These are phyloP conservation scores for Phytophthora hibernalis DNA, from an alignment of 352 stramenopile species.

Conservation along the genomic window DNA sequence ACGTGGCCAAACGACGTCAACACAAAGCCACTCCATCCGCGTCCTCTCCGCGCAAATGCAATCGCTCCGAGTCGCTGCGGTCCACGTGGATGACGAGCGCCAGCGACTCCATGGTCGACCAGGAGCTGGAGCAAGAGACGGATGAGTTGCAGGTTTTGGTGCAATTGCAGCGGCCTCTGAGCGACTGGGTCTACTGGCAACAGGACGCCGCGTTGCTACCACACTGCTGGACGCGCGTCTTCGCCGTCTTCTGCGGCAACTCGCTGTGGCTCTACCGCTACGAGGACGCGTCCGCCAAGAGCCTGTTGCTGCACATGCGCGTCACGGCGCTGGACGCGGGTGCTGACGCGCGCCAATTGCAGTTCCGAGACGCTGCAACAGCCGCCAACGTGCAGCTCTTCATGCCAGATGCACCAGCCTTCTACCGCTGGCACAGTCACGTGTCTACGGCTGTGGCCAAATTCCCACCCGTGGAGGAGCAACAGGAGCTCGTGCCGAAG, in stretches of 20 bases:
- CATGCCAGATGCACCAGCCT: slow-evolving; percentile 28
- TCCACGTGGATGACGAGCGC: slow-evolving; percentile 48
- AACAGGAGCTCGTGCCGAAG: slow-evolving; percentile 4
- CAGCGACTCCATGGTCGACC: slow-evolving; percentile 34
- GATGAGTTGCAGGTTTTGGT: slow-evolving; percentile 23
- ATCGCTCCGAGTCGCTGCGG: slow-evolving; percentile 40
- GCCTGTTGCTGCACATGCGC: slow-evolving; percentile 36
- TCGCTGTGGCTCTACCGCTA: slow-evolving; percentile 54
- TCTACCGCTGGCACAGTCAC: slow-evolving; percentile 35
- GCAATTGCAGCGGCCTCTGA: slow-evolving; percentile 27
- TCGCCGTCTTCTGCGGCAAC: slow-evolving; percentile 47
- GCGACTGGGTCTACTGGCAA: slow-evolving; percentile 61
- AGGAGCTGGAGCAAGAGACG: slow-evolving; percentile 13
- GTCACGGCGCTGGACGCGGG: slow-evolving; percentile 30
- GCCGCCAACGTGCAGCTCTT: slow-evolving; percentile 30
- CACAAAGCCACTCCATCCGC: slow-evolving; percentile 2
- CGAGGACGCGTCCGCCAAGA: slow-evolving; percentile 45
- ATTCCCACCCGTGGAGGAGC: slow-evolving; percentile 15
- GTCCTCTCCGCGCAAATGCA: slow-evolving; percentile 24
- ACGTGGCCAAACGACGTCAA: slow-evolving; percentile 21
- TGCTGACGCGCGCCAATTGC: slow-evolving; percentile 26
- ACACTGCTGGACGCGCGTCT: slow-evolving; percentile 56
- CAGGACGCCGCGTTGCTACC: slow-evolving; percentile 39
- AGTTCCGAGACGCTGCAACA: slow-evolving; percentile 23
- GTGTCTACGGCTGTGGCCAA: slow-evolving; percentile 25